Evolutionary conservation across 192 early-diverging fungal genomes (phyloP).

Genomic region (Phlyctochytrium planicorne): DNA sequence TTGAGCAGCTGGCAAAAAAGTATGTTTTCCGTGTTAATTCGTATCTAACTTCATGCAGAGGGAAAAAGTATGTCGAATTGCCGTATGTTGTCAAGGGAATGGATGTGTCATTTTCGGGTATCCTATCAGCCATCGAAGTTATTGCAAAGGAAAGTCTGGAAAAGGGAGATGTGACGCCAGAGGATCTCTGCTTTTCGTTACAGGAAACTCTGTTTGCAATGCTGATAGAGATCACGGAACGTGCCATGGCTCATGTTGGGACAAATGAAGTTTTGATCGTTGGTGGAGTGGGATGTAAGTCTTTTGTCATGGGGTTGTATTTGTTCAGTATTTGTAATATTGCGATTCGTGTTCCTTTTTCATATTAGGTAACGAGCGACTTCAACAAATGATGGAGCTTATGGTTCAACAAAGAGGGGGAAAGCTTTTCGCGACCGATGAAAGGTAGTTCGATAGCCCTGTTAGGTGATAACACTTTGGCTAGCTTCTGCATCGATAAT

Average conservation of each 20-base stretch:
- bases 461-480: neutral
- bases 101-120: conserved; percentile 97
- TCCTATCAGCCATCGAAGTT: conserved; percentile 86
- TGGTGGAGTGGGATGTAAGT: conserved; percentile 91
- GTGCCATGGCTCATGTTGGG: conserved; percentile 98
- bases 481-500: conserved; percentile 94
- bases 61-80: conserved; percentile 80
- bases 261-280: conserved; percentile 89
- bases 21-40: conserved; percentile 25
- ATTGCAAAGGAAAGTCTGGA: conserved; percentile 33
- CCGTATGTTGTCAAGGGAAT: conserved; percentile 99
- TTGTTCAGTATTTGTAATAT: neutral
- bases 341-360: too few species aligned
- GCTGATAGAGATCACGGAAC: conserved; percentile 98
- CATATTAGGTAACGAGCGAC: conserved; percentile 82
- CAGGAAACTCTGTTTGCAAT: conserved; percentile 99
- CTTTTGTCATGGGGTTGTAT: neutral
- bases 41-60: conserved; percentile 49
- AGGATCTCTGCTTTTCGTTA: conserved; percentile 95
- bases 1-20: conserved; percentile 93
- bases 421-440: conserved; percentile 93
- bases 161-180: conserved; percentile 49
- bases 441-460: conserved; percentile 60
- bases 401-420: conserved; percentile 90
- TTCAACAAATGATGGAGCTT: conserved; percentile 97